These are phyloP conservation scores for Puccinia triticina DNA, from an alignment of 1,284 basidiomycete genomes.

Conservation along the genomic window DNA sequence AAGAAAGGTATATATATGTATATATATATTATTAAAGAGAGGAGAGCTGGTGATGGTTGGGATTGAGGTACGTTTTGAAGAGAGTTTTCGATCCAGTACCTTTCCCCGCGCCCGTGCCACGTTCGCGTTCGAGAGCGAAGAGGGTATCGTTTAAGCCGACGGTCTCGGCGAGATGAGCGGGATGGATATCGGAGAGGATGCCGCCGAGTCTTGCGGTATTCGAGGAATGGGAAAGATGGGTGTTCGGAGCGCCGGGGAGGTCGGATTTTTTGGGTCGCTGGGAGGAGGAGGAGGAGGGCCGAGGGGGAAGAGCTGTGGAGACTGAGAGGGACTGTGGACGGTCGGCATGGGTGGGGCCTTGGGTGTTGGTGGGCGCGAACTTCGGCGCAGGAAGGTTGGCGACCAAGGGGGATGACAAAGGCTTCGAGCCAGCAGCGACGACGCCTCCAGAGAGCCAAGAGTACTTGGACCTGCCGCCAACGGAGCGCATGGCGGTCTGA, in stretches of 20 bases:
- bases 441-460: slow-evolving; percentile 76
- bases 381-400: slow-evolving; percentile 35
- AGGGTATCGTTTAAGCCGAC: slow-evolving; percentile 29
- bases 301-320: background rate
- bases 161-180: background rate
- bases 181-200: background rate
- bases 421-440: slow-evolving; percentile 57
- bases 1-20: no score
- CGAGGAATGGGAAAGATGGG: no score
- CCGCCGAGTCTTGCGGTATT: slow-evolving; percentile 10
- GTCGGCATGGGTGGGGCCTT: background rate
- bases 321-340: no score
- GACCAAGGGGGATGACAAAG: background rate
- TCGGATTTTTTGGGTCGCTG: no score
- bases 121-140: slow-evolving; percentile 36
- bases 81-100: slow-evolving; percentile 13
- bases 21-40: no score
- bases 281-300: no score
- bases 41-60: no score
- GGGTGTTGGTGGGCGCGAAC: slow-evolving; percentile 11
- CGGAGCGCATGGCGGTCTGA: slow-evolving; percentile 79
- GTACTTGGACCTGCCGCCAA: slow-evolving; percentile 73
- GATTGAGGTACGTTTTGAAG: slow-evolving; percentile 31
- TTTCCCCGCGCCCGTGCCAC: slow-evolving; percentile 26
- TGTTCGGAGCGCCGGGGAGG: no score